These are phyloP conservation scores for Fusarium coicis DNA, from an alignment of 2,329 filamentous ascomycete genomes.

Conservation along the genomic window DNA sequence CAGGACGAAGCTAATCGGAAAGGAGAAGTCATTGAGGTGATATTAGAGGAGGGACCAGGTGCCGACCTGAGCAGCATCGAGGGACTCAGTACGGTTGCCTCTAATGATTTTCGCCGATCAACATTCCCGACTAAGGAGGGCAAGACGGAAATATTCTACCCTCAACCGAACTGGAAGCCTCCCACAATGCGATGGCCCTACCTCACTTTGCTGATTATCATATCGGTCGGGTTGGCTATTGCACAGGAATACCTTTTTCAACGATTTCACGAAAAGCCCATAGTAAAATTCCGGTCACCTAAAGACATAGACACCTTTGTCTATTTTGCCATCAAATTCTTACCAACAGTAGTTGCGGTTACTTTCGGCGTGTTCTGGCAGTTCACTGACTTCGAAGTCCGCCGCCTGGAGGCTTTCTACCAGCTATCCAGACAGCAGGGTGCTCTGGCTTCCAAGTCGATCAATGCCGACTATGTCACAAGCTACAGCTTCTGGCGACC, in stretches of 20 bases:
- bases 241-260: slow-evolving; percentile 67
- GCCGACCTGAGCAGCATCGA: slow-evolving; percentile 65
- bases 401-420: slow-evolving; percentile 73
- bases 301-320: slow-evolving; percentile 60
- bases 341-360: slow-evolving; percentile 70
- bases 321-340: slow-evolving; percentile 73
- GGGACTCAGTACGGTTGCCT: slow-evolving; percentile 51
- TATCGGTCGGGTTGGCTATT: slow-evolving; percentile 64
- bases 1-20: slow-evolving; percentile 69
- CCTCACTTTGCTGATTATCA: slow-evolving; percentile 61
- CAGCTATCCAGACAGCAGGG: slow-evolving; percentile 71
- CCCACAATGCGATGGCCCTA: slow-evolving; percentile 73
- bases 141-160: slow-evolving; percentile 65
- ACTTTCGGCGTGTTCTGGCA: slow-evolving; percentile 74
- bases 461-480: slow-evolving; percentile 81
- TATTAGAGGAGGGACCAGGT: slow-evolving; percentile 56
- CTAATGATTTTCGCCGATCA: slow-evolving; percentile 50
- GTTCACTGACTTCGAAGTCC: slow-evolving; percentile 73
- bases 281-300: slow-evolving; percentile 62
- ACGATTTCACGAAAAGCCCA: slow-evolving; percentile 55
- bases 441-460: slow-evolving; percentile 70
- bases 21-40: slow-evolving; percentile 69
- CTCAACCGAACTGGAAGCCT: slow-evolving; percentile 74
- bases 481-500: slow-evolving; percentile 74
- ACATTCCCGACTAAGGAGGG: slow-evolving; percentile 51